These are phyloP conservation scores for Aspergillus cristatus DNA, from an alignment of 495 filamentous ascomycete genomes.

Conservation along the genomic window DNA sequence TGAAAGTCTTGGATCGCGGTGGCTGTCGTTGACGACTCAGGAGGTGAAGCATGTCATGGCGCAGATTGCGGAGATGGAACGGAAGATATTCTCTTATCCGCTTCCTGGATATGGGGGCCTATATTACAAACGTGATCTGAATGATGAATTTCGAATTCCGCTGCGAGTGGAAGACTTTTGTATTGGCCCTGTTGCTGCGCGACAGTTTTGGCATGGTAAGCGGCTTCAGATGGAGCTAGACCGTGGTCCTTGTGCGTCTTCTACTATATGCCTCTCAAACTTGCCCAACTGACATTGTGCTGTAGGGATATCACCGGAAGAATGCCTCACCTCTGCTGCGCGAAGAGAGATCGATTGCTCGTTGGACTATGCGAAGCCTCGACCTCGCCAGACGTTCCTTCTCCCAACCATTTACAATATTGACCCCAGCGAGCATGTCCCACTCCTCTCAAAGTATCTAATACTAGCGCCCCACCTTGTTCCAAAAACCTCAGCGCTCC, in stretches of 20 bases:
- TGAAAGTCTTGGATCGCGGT: slow-evolving; percentile 25
- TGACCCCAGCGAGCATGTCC: too few relatives aligned
- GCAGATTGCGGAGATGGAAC: slow-evolving; percentile 29
- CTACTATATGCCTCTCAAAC: slow-evolving; percentile 2
- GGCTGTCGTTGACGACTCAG: slow-evolving; percentile 25
- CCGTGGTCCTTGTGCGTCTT: slow-evolving; percentile 29
- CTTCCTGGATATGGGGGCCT: slow-evolving; percentile 31
- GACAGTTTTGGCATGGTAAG: slow-evolving; percentile 31
- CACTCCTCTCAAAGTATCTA: slow-evolving; percentile 12
- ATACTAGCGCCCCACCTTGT: slow-evolving; percentile 21
- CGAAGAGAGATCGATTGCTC: slow-evolving; percentile 23
- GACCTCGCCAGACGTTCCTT: slow-evolving; percentile 21
- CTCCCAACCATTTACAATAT: slow-evolving; percentile 15
- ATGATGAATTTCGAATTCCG: slow-evolving; percentile 15
- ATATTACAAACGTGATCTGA: slow-evolving; percentile 25
- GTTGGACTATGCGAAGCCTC: slow-evolving; percentile 19
- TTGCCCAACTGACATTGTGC: slow-evolving; percentile 10
- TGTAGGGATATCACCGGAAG: slow-evolving; percentile 19
- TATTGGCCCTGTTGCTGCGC: slow-evolving; percentile 26
- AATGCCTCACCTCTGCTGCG: slow-evolving; percentile 24
- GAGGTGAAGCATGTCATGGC: slow-evolving; percentile 29
- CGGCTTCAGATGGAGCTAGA: slow-evolving; percentile 20
- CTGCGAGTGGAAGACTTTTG: slow-evolving; percentile 17
- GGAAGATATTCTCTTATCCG: slow-evolving; percentile 22
- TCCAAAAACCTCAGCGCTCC: slow-evolving; percentile 18